phyloP scores from a whole-genome alignment of 768 basidiomycete genomes.

The Rubroboletus pulcherrimus region DNA sequence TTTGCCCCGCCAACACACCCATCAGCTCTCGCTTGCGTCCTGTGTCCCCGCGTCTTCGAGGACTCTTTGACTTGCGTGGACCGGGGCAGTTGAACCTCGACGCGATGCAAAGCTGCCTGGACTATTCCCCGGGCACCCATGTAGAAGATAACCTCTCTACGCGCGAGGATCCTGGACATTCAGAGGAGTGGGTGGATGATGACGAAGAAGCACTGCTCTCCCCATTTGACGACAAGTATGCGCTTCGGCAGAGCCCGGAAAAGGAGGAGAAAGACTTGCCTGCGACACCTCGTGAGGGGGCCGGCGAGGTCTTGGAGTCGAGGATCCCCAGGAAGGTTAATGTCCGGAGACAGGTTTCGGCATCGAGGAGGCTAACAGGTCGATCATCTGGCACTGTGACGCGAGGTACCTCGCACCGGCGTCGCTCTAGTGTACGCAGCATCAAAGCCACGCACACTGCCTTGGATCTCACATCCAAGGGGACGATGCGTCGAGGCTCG shows the following conservation, averaged over 20 bases:
- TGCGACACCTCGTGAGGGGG: constrained; percentile 6
- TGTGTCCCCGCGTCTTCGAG: constrained; percentile 28
- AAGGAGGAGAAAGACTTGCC: constrained; percentile 16
- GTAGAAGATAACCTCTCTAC: constrained; percentile 1
- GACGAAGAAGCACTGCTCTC: constrained; percentile 22
- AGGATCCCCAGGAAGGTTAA: constrained; percentile 22
- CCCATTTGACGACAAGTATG: constrained; percentile 26
- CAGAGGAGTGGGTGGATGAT: constrained; percentile 25
- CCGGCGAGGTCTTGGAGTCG: constrained; percentile 3
- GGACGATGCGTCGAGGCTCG: constrained; percentile 23
- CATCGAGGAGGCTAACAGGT: constrained; percentile 6
- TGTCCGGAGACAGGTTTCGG: constrained; percentile 15
- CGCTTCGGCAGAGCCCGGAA: constrained; percentile 1
- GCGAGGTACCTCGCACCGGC: constrained; percentile 13
- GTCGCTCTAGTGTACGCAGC: constrained; percentile 15
- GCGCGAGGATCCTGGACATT: constrained; percentile 7
- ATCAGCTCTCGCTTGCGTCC: constrained; percentile 9
- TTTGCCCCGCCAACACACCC: constrained; percentile 24
- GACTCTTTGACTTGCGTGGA: constrained; percentile 29
- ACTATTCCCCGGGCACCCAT: constrained; percentile 21
- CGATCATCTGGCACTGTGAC: background rate
- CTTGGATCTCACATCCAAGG: constrained; percentile 12
- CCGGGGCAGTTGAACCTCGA: constrained; percentile 24
- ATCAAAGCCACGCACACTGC: constrained; percentile 7
- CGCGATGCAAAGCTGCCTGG: constrained; percentile 20